phyloP scores from a whole-genome alignment of 179 eudicot genomes.

The Silene coronaria region DNA sequence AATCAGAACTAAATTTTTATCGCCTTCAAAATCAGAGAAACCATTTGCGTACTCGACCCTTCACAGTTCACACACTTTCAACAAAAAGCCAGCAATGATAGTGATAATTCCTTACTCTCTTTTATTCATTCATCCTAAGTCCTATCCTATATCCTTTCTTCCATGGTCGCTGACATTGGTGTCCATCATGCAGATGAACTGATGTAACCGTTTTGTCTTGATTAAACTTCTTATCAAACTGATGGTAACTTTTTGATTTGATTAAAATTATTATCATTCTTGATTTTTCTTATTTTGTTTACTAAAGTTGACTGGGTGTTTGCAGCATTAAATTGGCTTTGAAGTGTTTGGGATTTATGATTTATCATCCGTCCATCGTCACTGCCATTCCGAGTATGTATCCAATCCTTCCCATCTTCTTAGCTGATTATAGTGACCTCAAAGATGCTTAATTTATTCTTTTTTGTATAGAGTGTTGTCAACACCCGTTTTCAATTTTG shows the following conservation, averaged over 20 bases:
- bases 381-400: slow-evolving; percentile 40
- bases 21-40: slow-evolving; percentile 38
- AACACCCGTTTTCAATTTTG: no score
- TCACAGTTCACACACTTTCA: slow-evolving; percentile 52
- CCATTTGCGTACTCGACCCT: slow-evolving; percentile 58
- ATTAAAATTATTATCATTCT: background rate
- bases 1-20: slow-evolving; percentile 42
- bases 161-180: slow-evolving; percentile 40
- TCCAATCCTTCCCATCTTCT: no score
- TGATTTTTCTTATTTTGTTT: background rate
- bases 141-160: slow-evolving; percentile 32
- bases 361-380: slow-evolving; percentile 61
- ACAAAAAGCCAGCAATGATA: slow-evolving; percentile 41
- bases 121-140: slow-evolving; percentile 38
- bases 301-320: background rate
- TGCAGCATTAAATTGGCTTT: slow-evolving; percentile 60
- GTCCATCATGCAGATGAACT: slow-evolving; percentile 51
- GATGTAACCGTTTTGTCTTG: no score
- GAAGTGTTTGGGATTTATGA: slow-evolving; percentile 87
- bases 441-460: no score
- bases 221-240: no score
- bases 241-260: no score
- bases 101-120: slow-evolving; percentile 32
- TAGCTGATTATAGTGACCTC: no score
- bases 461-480: no score